Conservation (phyloP, 2,329 filamentous ascomycete genomes). For the Colletotrichum karsti region DNA sequence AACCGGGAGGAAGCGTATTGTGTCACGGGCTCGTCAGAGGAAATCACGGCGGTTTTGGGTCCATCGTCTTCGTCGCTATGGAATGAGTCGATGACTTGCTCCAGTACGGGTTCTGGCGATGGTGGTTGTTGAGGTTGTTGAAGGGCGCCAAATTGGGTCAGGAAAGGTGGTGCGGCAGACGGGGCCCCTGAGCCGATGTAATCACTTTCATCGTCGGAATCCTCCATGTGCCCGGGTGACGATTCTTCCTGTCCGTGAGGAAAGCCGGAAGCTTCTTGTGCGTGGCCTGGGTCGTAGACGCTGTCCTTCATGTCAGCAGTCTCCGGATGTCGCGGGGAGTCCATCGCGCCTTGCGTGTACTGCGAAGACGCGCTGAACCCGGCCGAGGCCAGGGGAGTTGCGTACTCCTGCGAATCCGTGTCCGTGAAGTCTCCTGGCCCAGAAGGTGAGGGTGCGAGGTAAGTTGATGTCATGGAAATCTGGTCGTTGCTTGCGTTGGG, state of each 20-base stretch:
- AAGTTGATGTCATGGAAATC: conserved; percentile 12
- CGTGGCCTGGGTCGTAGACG: not conserved
- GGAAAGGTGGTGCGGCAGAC: not conserved
- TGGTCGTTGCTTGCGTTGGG: conserved; percentile 19
- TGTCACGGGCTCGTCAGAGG: not conserved
- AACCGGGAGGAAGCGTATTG: conserved; percentile 22
- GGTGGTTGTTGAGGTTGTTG: conserved; percentile 8
- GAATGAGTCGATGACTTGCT: conserved; percentile 23
- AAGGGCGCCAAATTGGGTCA: conserved; percentile 1
- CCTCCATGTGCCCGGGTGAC: conserved; percentile 21
- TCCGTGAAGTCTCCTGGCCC: conserved; percentile 24
- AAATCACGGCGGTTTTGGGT: conserved; percentile 5
- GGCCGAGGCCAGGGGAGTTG: conserved; percentile 19
- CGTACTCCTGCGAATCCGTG: conserved; percentile 24
- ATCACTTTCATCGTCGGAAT: conserved; percentile 29
- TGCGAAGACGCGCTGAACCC: conserved; percentile 18
- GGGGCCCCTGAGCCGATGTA: not conserved
- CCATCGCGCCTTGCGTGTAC: conserved; percentile 10
- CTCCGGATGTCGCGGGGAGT: not conserved
- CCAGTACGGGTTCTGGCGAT: not conserved
- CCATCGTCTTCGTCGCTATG: conserved; percentile 18
- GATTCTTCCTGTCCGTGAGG: not conserved
- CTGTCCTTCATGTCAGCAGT: conserved; percentile 5
- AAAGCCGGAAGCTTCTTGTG: not conserved
- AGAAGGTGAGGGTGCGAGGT: not conserved